Evolutionary conservation across 2,329 filamentous ascomycete genomes (phyloP).

Genomic region (Chalara sp.): DNA sequence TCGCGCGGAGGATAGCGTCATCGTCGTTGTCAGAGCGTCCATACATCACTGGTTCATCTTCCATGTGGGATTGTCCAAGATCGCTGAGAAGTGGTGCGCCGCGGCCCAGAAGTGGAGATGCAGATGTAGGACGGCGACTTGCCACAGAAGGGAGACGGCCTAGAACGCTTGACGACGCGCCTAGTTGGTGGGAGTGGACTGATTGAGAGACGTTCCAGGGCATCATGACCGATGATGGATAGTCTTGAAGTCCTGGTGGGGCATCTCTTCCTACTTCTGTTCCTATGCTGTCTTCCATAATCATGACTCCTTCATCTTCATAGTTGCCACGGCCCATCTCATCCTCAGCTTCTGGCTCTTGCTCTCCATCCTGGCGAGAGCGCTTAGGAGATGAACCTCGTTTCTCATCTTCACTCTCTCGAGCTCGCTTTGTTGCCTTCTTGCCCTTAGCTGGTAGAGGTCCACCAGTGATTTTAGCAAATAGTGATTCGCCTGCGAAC

Average conservation of each 20-base stretch:
- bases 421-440: constrained; percentile 12
- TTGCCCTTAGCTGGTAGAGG: background rate
- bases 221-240: constrained; percentile 52
- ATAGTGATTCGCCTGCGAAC: constrained; percentile 51
- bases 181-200: constrained; percentile 39
- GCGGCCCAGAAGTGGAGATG: constrained; percentile 54
- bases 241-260: constrained; percentile 58
- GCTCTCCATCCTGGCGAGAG: constrained; percentile 18
- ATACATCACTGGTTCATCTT: constrained; percentile 18
- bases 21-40: constrained; percentile 14
- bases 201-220: constrained; percentile 64
- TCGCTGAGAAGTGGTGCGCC: constrained; percentile 21
- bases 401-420: constrained; percentile 11
- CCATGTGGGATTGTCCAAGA: constrained; percentile 16
- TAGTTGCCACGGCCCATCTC: constrained; percentile 28
- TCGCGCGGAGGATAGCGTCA: background rate
- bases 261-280: constrained; percentile 67
- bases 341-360: constrained; percentile 15
- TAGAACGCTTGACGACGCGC: constrained; percentile 27
- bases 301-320: constrained; percentile 31
- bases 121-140: constrained; percentile 44
- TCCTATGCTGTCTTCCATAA: constrained; percentile 41
- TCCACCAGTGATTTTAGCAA: constrained; percentile 27
- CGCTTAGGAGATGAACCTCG: constrained; percentile 29
- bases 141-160: constrained; percentile 10